Evolutionary conservation across 805 yeast species (phyloP).

Genomic region (Komagataella pastoris): DNA sequence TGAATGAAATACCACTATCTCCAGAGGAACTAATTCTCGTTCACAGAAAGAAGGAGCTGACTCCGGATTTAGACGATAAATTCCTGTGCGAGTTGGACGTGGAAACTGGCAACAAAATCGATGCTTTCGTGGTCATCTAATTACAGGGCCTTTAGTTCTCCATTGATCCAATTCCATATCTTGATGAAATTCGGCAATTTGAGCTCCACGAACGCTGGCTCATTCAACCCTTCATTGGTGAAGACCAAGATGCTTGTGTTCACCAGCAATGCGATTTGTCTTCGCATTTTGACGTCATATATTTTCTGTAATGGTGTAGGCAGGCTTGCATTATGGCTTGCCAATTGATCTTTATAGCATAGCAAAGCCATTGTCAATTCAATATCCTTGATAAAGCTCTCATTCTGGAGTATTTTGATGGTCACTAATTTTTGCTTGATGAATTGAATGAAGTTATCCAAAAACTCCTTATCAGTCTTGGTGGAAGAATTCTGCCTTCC

Average conservation of each 20-base stretch:
- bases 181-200: slow-evolving; percentile 8
- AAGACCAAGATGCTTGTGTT: slow-evolving; percentile 47
- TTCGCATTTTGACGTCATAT: slow-evolving; percentile 46
- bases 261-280: slow-evolving; percentile 55
- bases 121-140: slow-evolving; percentile 11
- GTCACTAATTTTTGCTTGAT: slow-evolving; percentile 37
- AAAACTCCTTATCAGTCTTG: slow-evolving; percentile 30
- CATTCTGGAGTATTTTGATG: slow-evolving; percentile 22
- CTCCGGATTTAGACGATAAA: slow-evolving; percentile 23
- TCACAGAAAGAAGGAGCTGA: slow-evolving; percentile 16
- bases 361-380: slow-evolving; percentile 78
- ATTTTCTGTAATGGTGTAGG: slow-evolving; percentile 43
- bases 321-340: slow-evolving; percentile 21
- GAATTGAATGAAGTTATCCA: slow-evolving; percentile 39
- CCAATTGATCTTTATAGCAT: slow-evolving; percentile 27
- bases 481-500: slow-evolving; percentile 11
- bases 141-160: neutral
- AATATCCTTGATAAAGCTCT: slow-evolving; percentile 50
- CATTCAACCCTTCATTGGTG: slow-evolving; percentile 10
- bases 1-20: slow-evolving; percentile 5
- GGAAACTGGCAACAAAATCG: slow-evolving; percentile 35
- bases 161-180: slow-evolving; percentile 14
- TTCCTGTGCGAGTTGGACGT: slow-evolving; percentile 38
- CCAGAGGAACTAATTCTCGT: slow-evolving; percentile 21
- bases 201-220: slow-evolving; percentile 3